Evolutionary conservation across 1,284 basidiomycete genomes (phyloP).

Genomic region (Cerrena zonata): DNA sequence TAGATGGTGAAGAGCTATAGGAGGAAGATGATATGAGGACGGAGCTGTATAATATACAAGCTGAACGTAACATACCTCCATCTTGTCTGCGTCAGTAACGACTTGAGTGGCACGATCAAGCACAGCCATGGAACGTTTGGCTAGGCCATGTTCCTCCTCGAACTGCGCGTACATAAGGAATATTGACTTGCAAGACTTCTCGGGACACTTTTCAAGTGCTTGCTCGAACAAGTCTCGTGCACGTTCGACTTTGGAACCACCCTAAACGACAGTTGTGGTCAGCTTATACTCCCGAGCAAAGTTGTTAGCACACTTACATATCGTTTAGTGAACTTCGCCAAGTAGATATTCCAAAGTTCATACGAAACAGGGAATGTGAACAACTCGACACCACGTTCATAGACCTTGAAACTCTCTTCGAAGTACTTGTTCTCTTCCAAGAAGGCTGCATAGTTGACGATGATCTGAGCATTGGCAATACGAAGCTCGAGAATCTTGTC

Average conservation of each 20-base stretch:
- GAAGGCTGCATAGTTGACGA: slow-evolving; percentile 96
- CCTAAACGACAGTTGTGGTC: slow-evolving; percentile 38
- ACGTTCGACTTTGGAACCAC: slow-evolving; percentile 89
- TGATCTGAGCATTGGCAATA: slow-evolving; percentile 97
- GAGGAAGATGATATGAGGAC: slow-evolving; percentile 4
- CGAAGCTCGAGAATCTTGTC: slow-evolving; percentile 96
- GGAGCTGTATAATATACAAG: not conserved
- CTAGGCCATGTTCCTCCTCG: slow-evolving; percentile 92
- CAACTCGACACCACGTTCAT: slow-evolving; percentile 93
- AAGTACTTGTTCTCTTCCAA: slow-evolving; percentile 97
- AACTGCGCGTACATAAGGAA: slow-evolving; percentile 93
- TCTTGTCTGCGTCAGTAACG: slow-evolving; percentile 86
- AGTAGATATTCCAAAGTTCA: slow-evolving; percentile 98
- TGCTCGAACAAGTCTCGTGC: slow-evolving; percentile 97
- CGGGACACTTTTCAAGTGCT: slow-evolving; percentile 91
- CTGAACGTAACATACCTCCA: slow-evolving; percentile 77
- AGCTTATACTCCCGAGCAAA: slow-evolving; percentile 2
- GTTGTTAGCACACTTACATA: slow-evolving; percentile 56
- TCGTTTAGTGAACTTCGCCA: slow-evolving; percentile 94
- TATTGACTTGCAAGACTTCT: slow-evolving; percentile 90
- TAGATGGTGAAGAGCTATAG: slow-evolving; percentile 93
- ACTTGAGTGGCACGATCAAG: slow-evolving; percentile 88
- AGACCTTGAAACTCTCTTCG: slow-evolving; percentile 97
- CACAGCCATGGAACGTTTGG: slow-evolving; percentile 93
- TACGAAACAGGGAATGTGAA: slow-evolving; percentile 98